phyloP scores from a whole-genome alignment of 2,329 filamentous ascomycete species.

The Monosporascus ibericus region DNA sequence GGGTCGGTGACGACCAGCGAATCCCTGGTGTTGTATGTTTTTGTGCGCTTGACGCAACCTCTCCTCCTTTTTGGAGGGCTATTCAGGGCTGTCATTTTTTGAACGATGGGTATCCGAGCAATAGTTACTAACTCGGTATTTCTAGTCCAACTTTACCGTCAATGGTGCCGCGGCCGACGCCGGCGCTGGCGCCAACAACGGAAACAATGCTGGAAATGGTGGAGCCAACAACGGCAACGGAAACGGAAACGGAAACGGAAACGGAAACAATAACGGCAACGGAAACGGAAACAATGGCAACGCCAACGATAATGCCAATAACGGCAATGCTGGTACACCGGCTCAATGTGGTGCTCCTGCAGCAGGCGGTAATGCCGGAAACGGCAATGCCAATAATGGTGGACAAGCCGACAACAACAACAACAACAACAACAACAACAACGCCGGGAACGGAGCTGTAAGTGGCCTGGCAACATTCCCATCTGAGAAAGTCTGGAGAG shows the following conservation, averaged over 20 bases:
- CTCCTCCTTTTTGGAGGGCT: background rate
- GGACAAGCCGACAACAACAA: slow-evolving; percentile 8
- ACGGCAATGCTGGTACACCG: background rate
- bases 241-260: slow-evolving; percentile 17
- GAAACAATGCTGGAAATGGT: background rate
- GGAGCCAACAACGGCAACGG: slow-evolving; percentile 12
- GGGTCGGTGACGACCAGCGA: too few relatives aligned
- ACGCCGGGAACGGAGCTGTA: slow-evolving; percentile 9
- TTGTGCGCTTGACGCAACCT: too few relatives aligned
- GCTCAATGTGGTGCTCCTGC: too few relatives aligned
- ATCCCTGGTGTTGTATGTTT: too few relatives aligned
- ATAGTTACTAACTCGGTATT: background rate
- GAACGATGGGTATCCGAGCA: background rate
- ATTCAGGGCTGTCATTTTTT: background rate
- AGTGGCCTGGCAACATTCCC: too few relatives aligned
- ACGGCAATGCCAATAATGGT: slow-evolving; percentile 2
- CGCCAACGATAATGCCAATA: background rate
- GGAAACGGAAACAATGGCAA: slow-evolving; percentile 7
- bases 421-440: slow-evolving; percentile 11
- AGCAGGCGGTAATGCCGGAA: too few relatives aligned
- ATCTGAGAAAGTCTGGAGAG: too few relatives aligned
- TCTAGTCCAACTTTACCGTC: slow-evolving; percentile 46
- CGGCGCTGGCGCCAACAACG: slow-evolving; percentile 2
- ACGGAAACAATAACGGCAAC: slow-evolving; percentile 9
- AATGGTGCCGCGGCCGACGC: slow-evolving; percentile 16